Evolutionary conservation across 768 basidiomycete species (phyloP), one percentile per base, ranked within the genome.

Genomic region (Dacryopinax spathularia): DNA sequence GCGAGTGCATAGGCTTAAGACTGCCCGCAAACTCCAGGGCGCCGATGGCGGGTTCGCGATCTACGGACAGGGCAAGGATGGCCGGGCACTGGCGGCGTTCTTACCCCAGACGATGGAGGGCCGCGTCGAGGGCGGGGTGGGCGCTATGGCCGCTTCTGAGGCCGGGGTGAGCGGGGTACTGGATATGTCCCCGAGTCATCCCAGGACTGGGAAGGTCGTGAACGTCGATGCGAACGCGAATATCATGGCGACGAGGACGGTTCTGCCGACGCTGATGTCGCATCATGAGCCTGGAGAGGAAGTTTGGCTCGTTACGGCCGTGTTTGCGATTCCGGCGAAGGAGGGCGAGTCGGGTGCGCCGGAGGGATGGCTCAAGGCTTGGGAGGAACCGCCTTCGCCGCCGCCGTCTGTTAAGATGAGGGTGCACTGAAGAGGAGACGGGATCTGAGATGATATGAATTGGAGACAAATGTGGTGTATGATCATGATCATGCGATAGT

Each of bases 41-140:
- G 84, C 86, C 0, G 87, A 89, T 70, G 87, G 84, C 7, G 86
- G 81, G 1, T 89, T 82, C 70, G 83, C 86, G 59, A 82, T 86
- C 33, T 84, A 86, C 69, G 86, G 86, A 1, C 87, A 88, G 71
- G 75, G 81, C 13, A 72, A 73, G 62, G 80, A 85, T 70, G 82
- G 81, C 16, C 75, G 86, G 22, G 82, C 84, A 1, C 71, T 88
- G 34, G 71, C 48, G 27, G 63, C 34, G 60, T 62, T 16, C 73
- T 75, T 0, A 68, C 68, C 2, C 73, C 70, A n/a, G 75, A 77
- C 66, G 73, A 41, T 43, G 65, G 82, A 81, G 29, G 83, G 80
- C 9, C 74, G 79, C 35, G 80, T 83, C 67, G 71, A 76, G 27
- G 79, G 71, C 7, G 73, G 74, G 13, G 77, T 70, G 2, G 65